Conservation (phyloP, 257 asterid genomes). For the Paulownia fortunei region DNA sequence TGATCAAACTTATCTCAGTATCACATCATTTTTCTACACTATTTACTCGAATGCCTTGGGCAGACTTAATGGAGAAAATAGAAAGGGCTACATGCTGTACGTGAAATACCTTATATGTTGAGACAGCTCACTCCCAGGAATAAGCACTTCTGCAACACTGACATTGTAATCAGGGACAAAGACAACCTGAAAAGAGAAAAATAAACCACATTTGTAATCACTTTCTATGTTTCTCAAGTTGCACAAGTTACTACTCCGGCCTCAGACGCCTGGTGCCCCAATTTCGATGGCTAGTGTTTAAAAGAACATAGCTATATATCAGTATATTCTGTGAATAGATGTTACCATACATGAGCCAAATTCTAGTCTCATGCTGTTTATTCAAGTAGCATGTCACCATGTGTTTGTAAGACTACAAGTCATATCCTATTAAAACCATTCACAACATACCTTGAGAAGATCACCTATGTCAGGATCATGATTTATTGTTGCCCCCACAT, state of each 20-base stretch:
- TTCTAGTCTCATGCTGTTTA: too few species aligned
- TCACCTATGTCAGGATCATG: conserved; percentile 66
- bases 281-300: too few species aligned
- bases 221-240: background rate
- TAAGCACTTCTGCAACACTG: conserved; percentile 69
- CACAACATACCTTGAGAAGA: conserved; percentile 54
- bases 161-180: conserved; percentile 76
- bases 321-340: too few species aligned
- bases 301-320: too few species aligned
- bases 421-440: background rate
- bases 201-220: background rate
- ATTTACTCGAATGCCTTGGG: background rate
- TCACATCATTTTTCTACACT: background rate
- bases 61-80: background rate
- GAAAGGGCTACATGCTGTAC: background rate
- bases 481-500: conserved; percentile 62
- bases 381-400: too few species aligned
- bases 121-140: conserved; percentile 72
- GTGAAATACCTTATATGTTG: conserved; percentile 64
- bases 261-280: too few species aligned
- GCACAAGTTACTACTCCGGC: too few species aligned
- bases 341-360: too few species aligned
- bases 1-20: background rate
- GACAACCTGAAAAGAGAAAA: conserved; percentile 43
- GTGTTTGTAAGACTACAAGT: too few species aligned